Percentiles rank a stretch among this genome's conserved stretches.
phyloP scores from a whole-genome alignment of 768 basidiomycete genomes.

The Rhizopogon rudus region DNA sequence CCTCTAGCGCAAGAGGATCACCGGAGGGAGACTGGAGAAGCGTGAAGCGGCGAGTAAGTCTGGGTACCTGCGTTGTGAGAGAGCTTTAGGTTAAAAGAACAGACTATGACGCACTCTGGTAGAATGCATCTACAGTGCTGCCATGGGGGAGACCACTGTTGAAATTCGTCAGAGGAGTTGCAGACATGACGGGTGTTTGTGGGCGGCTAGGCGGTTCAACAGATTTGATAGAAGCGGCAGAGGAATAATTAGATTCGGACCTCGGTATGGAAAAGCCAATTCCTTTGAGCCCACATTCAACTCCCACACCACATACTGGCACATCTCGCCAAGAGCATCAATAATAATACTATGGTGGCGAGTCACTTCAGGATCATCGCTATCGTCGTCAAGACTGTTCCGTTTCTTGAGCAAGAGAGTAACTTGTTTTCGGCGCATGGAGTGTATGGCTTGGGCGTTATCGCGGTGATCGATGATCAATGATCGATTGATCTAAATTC shows the following conservation, averaged over 20 bases:
- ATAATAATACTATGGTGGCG: conserved; percentile 34
- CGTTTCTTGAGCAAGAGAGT: too few species aligned
- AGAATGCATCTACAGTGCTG: conserved; percentile 21
- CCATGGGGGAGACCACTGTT: conserved; percentile 16
- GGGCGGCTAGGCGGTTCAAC: conserved; percentile 1
- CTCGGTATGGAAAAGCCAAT: conserved; percentile 15
- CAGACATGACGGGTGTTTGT: conserved; percentile 6
- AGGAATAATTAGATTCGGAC: conserved; percentile 8
- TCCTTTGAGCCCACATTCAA: background rate
- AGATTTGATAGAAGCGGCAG: conserved; percentile 1
- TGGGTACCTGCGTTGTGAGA: conserved; percentile 28
- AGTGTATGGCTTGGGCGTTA: too few species aligned
- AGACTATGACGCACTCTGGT: conserved; percentile 60
- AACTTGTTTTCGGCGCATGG: too few species aligned
- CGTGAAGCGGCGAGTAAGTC: conserved; percentile 79
- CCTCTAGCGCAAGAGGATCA: conserved; percentile 59
- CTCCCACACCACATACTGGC: too few species aligned
- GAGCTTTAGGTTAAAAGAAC: conserved; percentile 9
- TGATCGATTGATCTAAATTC: too few species aligned
- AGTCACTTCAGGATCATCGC: conserved; percentile 28
- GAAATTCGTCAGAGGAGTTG: conserved; percentile 24
- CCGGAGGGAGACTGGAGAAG: conserved; percentile 67
- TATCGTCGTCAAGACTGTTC: background rate
- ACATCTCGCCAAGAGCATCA: conserved; percentile 30
- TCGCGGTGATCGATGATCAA: too few species aligned